Evolutionary conservation across 148 eudicot genomes (phyloP).

Genomic region (Dianthus caryophyllus): DNA sequence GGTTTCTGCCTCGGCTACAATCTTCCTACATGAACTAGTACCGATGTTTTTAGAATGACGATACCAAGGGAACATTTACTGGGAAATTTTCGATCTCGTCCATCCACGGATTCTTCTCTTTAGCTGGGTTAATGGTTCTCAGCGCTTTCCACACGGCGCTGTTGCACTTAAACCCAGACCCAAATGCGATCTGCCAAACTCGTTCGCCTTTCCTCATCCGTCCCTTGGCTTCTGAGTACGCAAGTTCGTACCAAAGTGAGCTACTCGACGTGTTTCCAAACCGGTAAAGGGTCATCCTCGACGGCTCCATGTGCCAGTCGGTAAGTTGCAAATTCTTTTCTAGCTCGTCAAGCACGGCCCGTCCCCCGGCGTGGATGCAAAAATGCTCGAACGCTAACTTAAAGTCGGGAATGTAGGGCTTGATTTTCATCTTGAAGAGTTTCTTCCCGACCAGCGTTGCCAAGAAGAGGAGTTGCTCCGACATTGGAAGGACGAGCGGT

Average conservation of each 20-base stretch:
- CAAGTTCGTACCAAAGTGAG: constrained; percentile 69
- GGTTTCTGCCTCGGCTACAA: constrained; percentile 6
- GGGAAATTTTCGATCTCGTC: constrained; percentile 61
- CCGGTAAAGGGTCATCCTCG: constrained; percentile 67
- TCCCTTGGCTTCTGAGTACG: constrained; percentile 72
- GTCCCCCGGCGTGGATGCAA: constrained; percentile 74
- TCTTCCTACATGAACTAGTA: constrained; percentile 6
- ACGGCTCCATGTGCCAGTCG: constrained; percentile 77
- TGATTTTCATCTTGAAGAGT: constrained; percentile 62
- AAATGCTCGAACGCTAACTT: constrained; percentile 75
- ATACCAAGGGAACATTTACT: constrained; percentile 50
- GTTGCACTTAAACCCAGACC: constrained; percentile 73
- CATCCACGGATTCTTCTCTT: constrained; percentile 70
- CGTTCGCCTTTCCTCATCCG: constrained; percentile 69
- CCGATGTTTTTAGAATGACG: constrained; percentile 28
- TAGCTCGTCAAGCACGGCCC: constrained; percentile 70
- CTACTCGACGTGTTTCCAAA: constrained; percentile 78
- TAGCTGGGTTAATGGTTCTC: constrained; percentile 50
- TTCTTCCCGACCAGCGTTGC: constrained; percentile 63
- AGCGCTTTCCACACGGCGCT: constrained; percentile 72
- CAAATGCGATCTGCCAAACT: constrained; percentile 76
- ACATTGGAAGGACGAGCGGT: constrained; percentile 81
- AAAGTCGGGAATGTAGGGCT: constrained; percentile 74
- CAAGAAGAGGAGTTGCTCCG: constrained; percentile 68
- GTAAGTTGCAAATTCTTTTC: constrained; percentile 67